Evolutionary conservation across 2,329 filamentous ascomycete genomes (phyloP).

Genomic region (Sporothrix luriei): DNA sequence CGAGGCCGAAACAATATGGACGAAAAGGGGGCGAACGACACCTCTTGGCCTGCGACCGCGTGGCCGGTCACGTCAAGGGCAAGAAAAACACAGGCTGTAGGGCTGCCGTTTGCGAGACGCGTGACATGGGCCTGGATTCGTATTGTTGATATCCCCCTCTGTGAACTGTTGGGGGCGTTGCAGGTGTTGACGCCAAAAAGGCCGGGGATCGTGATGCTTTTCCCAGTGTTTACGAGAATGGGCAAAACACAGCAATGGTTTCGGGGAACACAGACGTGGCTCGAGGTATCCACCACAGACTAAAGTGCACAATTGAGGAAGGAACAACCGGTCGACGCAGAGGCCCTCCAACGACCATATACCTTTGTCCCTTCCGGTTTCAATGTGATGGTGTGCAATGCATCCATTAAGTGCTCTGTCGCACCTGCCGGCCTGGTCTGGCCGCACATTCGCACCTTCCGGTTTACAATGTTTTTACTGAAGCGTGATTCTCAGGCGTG

Average conservation of each 20-base stretch:
- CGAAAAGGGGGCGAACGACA: neutral
- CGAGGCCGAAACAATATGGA: neutral
- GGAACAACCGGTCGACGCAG: neutral
- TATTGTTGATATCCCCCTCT: neutral
- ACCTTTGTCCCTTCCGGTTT: neutral
- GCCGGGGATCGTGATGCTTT: neutral
- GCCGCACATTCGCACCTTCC: neutral
- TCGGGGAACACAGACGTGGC: neutral
- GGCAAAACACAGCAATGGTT: too few relatives aligned
- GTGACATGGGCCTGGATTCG: neutral
- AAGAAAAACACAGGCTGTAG: neutral
- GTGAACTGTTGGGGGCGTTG: neutral
- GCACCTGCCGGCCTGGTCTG: neutral
- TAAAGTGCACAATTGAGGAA: neutral
- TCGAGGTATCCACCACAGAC: neutral
- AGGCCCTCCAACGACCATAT: neutral
- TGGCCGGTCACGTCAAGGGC: neutral
- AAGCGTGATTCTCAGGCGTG: too few relatives aligned
- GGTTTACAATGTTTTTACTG: neutral
- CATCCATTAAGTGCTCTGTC: conserved; percentile 3
- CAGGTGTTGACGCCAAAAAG: neutral
- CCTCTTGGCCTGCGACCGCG: neutral
- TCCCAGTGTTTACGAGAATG: neutral
- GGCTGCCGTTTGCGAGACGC: neutral
- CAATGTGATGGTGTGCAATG: neutral